Evolutionary conservation across 805 yeast species (phyloP).

Genomic region (Candida cerambycidarum): DNA sequence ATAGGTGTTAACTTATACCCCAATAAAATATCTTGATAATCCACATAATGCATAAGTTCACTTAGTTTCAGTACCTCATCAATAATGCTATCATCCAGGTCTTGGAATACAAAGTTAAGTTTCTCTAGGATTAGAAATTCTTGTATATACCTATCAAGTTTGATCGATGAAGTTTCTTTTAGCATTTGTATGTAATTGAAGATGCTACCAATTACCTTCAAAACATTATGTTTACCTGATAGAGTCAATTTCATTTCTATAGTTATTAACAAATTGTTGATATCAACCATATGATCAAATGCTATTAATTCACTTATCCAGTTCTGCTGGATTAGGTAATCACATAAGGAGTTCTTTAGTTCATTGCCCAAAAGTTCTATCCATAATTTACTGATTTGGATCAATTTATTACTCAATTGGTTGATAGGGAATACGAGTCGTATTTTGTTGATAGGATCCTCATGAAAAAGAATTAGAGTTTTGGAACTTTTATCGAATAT

Average conservation of each 20-base stretch:
- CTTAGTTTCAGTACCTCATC: conserved; percentile 49
- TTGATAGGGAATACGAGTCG: conserved; percentile 36
- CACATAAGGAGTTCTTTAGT: conserved; percentile 48
- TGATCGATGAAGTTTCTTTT: conserved; percentile 12
- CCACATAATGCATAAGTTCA: conserved; percentile 31
- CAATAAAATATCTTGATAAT: conserved; percentile 10
- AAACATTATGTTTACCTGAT: conserved; percentile 42
- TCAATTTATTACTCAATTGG: conserved; percentile 9
- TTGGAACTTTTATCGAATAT: conserved; percentile 16
- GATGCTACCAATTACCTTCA: conserved; percentile 31
- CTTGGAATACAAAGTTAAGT: conserved; percentile 42
- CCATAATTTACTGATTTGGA: conserved; percentile 39
- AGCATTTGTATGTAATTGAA: conserved; percentile 19
- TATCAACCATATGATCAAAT: conserved; percentile 38
- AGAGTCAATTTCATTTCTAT: conserved; percentile 51
- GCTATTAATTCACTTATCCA: conserved; percentile 42
- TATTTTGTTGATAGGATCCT: not conserved
- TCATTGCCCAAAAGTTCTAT: conserved; percentile 66
- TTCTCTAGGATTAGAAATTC: conserved; percentile 50
- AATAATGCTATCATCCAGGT: conserved; percentile 36
- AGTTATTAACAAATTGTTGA: conserved; percentile 38
- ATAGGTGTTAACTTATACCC: conserved; percentile 12
- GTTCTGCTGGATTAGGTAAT: conserved; percentile 27
- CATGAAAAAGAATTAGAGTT: conserved; percentile 20
- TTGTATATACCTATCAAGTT: conserved; percentile 42